A percentile compares a stretch with the other conserved stretches of the same genome.
Evolutionary conservation across 306 rosid species (phyloP).

Genomic region (Pterocarpus macrocarpus): DNA sequence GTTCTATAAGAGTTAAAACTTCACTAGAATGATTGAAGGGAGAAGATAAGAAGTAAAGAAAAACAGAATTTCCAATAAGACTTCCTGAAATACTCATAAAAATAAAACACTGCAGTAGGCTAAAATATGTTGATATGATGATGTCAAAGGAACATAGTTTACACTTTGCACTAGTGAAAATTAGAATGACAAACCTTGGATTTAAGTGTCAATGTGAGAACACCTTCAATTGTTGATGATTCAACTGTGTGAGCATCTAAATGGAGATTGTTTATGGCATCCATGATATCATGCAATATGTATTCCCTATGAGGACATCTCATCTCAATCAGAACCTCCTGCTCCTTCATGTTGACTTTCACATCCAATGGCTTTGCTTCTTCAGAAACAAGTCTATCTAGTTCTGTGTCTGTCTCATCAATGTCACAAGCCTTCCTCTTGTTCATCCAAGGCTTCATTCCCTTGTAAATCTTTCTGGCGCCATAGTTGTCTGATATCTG

Average conservation of each 20-base stretch:
- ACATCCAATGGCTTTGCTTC: conserved; percentile 58
- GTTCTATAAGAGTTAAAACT: conserved; percentile 26
- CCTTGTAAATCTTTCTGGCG: conserved; percentile 48
- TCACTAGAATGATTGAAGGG: conserved; percentile 6
- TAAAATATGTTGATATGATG: neutral
- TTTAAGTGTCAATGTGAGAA: conserved; percentile 73
- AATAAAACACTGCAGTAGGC: neutral
- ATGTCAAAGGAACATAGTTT: neutral
- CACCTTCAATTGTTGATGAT: conserved; percentile 70
- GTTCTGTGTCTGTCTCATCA: conserved; percentile 54
- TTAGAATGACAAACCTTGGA: conserved; percentile 69
- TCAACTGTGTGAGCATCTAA: conserved; percentile 77
- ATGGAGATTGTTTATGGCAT: conserved; percentile 70
- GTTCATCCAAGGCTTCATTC: conserved; percentile 56
- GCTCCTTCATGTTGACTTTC: conserved; percentile 67
- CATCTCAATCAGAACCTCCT: conserved; percentile 77
- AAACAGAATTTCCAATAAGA: neutral
- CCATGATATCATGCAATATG: conserved; percentile 78
- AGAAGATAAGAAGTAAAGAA: conserved; percentile 9
- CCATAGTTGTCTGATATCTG: conserved; percentile 73
- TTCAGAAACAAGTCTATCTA: conserved; percentile 36
- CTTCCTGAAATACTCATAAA: no score
- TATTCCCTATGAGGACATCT: conserved; percentile 82
- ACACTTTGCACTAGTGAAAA: neutral
- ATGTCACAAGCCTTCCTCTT: conserved; percentile 77